Base-by-base conservation (phyloP, 345 rosid genomes). In the Mangifera indica region DNA sequence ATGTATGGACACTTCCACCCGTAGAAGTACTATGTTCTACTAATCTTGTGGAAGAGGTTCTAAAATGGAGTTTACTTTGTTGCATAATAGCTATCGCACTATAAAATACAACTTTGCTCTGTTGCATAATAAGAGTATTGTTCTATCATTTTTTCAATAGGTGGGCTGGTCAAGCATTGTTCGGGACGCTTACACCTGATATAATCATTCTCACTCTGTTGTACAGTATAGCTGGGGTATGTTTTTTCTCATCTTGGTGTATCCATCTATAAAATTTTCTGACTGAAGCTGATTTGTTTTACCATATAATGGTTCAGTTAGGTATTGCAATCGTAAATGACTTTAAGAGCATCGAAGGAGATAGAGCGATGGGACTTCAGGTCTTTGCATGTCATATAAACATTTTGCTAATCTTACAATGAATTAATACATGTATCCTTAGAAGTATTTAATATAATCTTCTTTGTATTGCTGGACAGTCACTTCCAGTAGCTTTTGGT, bases 161-260 rank as follows among this genome's bases (percentile, higher is more conserved):
- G 99, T 95, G 99, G 98, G 98, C 99, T 11, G 99, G 99, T 37
- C 99, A 95, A 87, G 96, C 99, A 42, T 80, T 95, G 79, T 95
- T 95, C 72, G 99, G 99, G 52, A 88, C 99, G 18, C 98, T 95
- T 82, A 87, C 97, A 45, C 93, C 91, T 44, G 98, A 95, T 67
- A 88, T 92, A 66, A 81, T 92, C 52, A 97, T 95, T 76, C 97
- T 92, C 51, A 95, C 99, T 32, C 91, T 95, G 74, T 84, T 92
- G 80, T 95, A 95, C 79, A 92, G 99, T 87, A 83, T 91, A 74
- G 99, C 98, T 32, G 99, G 99, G 90, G 99, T 92, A 87, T 61
- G 74, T 73, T 74, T 70, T 66, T 64, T n/a, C n/a, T 58, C 26
- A 25, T 55, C 5, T 60, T 37, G n/a, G 32, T 65, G 14, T 3